These are phyloP conservation scores for Colletotrichum australisinense DNA, from an alignment of 2,329 filamentous ascomycete species.

Conservation along the genomic window DNA sequence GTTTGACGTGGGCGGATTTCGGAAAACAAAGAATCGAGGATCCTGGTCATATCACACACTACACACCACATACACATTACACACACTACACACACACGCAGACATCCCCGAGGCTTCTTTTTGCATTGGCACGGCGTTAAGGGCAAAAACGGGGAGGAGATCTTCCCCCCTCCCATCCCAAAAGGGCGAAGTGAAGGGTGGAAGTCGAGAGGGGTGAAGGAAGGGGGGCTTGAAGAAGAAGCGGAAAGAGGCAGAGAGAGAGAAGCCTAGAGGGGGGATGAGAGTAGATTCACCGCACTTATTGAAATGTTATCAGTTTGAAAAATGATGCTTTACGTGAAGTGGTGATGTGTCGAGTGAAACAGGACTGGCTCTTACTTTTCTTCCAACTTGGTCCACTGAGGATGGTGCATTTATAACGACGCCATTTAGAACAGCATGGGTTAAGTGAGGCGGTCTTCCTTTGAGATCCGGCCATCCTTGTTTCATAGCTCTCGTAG, in stretches of 20 bases:
- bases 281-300: not conserved
- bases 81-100: not conserved
- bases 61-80: not conserved
- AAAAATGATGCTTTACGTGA: not conserved
- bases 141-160: conserved; percentile 17
- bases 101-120: conserved; percentile 26
- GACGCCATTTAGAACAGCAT: too few relatives aligned
- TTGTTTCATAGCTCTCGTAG: too few relatives aligned
- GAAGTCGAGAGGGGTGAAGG: not conserved
- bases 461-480: too few relatives aligned
- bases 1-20: not conserved
- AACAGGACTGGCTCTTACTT: too few relatives aligned
- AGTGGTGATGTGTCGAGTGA: too few relatives aligned
- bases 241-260: not conserved
- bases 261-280: not conserved
- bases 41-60: not conserved
- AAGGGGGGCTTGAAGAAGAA: not conserved
- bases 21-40: not conserved
- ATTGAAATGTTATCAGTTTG: conserved; percentile 7
- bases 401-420: too few relatives aligned
- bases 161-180: not conserved
- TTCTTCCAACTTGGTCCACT: too few relatives aligned
- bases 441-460: too few relatives aligned
- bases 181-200: not conserved
- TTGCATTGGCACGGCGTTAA: conserved; percentile 38